phyloP scores from a whole-genome alignment of 2,329 filamentous ascomycete genomes.

The Aspergillus sp. region DNA sequence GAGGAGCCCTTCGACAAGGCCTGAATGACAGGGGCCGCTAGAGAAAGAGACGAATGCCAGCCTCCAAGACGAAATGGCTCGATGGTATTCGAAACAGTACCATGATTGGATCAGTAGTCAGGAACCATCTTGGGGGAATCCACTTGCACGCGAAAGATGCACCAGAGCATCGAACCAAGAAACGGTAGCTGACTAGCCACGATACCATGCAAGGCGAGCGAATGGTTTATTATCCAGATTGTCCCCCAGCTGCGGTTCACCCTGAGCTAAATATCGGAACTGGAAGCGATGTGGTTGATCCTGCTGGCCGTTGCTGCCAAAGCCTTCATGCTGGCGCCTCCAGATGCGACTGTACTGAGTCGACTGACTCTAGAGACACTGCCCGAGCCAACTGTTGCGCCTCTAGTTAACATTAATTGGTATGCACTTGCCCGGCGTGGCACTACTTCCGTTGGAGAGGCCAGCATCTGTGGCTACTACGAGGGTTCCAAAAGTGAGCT shows the following conservation, averaged over 20 bases:
- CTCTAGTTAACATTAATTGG: neutral
- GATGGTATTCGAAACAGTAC: no score
- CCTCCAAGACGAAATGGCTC: no score
- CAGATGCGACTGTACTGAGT: neutral
- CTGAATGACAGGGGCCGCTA: no score
- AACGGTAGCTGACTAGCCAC: neutral
- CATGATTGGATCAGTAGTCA: neutral
- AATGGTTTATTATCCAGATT: neutral
- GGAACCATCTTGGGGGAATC: neutral
- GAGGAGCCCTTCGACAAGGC: no score
- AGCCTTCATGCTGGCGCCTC: neutral
- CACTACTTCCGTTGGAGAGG: neutral
- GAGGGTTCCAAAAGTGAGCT: neutral
- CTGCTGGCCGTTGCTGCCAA: neutral
- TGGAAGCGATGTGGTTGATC: neutral
- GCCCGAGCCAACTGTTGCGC: neutral
- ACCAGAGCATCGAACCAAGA: neutral
- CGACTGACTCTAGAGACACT: neutral
- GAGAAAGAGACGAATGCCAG: no score
- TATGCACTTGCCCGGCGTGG: neutral
- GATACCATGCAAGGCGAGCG: neutral
- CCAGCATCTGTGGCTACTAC: constrained; percentile 12
- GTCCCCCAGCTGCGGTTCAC: neutral
- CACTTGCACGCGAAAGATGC: neutral
- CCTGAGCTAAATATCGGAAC: no score